Base-by-base conservation (phyloP, 139 green algal genomes). In the Coccomyxa sp. region DNA sequence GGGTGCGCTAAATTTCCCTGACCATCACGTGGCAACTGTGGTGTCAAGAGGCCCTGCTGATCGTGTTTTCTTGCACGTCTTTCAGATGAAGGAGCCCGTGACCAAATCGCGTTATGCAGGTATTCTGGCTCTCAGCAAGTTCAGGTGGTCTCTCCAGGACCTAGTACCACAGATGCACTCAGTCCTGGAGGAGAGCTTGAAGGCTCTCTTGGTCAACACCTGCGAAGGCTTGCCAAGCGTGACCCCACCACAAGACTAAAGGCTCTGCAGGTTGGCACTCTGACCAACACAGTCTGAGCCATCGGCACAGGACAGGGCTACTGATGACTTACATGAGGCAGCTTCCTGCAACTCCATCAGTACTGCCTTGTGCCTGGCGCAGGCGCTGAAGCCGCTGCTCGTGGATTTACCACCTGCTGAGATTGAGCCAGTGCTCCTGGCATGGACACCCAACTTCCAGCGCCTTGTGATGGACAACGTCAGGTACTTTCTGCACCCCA, bases 161-260 rank as follows among this genome's bases (percentile, higher is more conserved):
- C 50, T 3, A 18, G 27, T 31, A 22, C 27, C 50, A 64, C 50
- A 64, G 50, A 3, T 64, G 50, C 50, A 64, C 50, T 64, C 50
- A 18, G 22, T 74, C 10, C 24, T 35, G 9, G 9, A 55, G 70
- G 70, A 9, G 83, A 91, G 6, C 64, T 94, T 37, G 89, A 93
- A 70, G 81, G 82, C 8, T 91, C 95, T 55, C n/a, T 94, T 0
- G 86, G 88, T 1, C 86, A 92, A 73, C 88, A 86, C 77, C 79
- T 97, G 76, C 85, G 90, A 44, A 89, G 90, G 74, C 80, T 97
- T 37, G 79, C 85, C 27, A 97, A 97, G 76, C 79, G 80, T 0
- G 91, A 97, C 78, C 73, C 89, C 18, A 92, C 81, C 70, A 97
- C 93, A 9, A 94, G 92, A 78, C 71, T 92, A 39, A 97, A 97